Evolutionary conservation across 257 asterid species (phyloP).

Genomic region (Linaria vulgaris): DNA sequence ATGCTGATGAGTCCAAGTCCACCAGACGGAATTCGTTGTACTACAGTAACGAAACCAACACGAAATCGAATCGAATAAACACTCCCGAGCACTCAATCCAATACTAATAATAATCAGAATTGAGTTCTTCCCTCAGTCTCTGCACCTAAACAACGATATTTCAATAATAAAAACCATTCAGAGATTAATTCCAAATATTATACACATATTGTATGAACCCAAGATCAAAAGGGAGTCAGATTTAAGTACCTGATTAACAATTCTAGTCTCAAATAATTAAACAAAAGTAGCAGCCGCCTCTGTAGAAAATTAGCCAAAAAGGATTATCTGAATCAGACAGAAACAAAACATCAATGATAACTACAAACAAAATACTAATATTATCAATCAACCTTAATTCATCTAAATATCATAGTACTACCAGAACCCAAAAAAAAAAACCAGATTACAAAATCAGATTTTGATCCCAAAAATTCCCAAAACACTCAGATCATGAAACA

Average conservation of each 20-base stretch:
- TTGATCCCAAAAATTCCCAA: slow-evolving; percentile 15
- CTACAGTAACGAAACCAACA: background rate
- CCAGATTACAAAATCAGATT: slow-evolving; percentile 29
- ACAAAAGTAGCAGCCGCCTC: slow-evolving; percentile 26
- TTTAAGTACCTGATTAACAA: slow-evolving; percentile 23
- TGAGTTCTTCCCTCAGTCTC: slow-evolving; percentile 38
- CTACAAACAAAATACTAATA: too few species aligned
- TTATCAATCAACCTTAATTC: too few species aligned
- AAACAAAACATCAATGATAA: slow-evolving; percentile 23
- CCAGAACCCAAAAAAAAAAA: slow-evolving; percentile 15
- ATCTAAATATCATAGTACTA: background rate
- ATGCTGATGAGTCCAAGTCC: slow-evolving; percentile 21
- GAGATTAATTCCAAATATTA: slow-evolving; percentile 13
- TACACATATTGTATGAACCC: background rate
- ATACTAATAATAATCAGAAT: slow-evolving; percentile 35
- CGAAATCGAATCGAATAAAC: slow-evolving; percentile 13
- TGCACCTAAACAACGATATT: slow-evolving; percentile 28
- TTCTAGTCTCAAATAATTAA: slow-evolving; percentile 26
- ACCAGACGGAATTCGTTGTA: slow-evolving; percentile 16
- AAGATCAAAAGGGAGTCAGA: slow-evolving; percentile 20
- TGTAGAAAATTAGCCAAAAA: slow-evolving; percentile 17
- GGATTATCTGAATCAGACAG: slow-evolving; percentile 27
- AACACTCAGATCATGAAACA: slow-evolving; percentile 26
- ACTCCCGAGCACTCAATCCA: slow-evolving; percentile 40
- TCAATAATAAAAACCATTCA: slow-evolving; percentile 13